Evolutionary conservation across 192 early-diverging fungal species (phyloP).

Genomic region (Umbelopsis isabellina): DNA sequence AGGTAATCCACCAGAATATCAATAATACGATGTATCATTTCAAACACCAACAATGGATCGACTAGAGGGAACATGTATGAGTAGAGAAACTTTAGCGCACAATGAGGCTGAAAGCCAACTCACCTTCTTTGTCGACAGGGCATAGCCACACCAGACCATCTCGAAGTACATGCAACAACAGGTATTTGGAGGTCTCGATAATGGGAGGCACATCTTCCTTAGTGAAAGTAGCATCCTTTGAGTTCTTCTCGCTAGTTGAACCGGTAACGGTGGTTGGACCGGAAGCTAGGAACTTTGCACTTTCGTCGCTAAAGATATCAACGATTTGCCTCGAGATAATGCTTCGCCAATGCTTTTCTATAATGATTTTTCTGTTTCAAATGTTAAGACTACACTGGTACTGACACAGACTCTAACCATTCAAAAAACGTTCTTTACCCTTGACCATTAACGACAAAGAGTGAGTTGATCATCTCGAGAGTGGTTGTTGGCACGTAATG

Average conservation of each 20-base stretch:
- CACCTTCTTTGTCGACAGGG: slow-evolving; percentile 77
- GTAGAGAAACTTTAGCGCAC: slow-evolving; percentile 2
- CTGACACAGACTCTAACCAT: neutral
- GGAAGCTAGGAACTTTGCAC: slow-evolving; percentile 58
- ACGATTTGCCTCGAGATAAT: slow-evolving; percentile 63
- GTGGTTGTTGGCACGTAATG: too few relatives aligned
- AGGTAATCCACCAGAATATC: slow-evolving; percentile 86
- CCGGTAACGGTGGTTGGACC: slow-evolving; percentile 34
- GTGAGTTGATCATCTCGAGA: slow-evolving; percentile 56
- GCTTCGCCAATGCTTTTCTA: slow-evolving; percentile 88
- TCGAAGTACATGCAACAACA: slow-evolving; percentile 69
- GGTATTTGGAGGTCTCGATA: slow-evolving; percentile 62
- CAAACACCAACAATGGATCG: slow-evolving; percentile 80
- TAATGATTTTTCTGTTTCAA: slow-evolving; percentile 73
- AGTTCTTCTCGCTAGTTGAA: slow-evolving; percentile 20
- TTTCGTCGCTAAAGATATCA: slow-evolving; percentile 64
- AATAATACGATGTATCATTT: slow-evolving; percentile 81
- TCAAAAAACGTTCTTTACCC: slow-evolving; percentile 48
- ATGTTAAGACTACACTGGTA: neutral
- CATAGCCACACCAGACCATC: slow-evolving; percentile 77
- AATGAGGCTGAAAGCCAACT: neutral
- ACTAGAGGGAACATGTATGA: slow-evolving; percentile 44
- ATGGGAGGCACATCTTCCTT: slow-evolving; percentile 67
- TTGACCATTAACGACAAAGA: slow-evolving; percentile 70
- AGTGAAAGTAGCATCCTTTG: slow-evolving; percentile 46